Evolutionary conservation across 2,329 filamentous ascomycete genomes (phyloP).

Genomic region (Aspergillus brasiliensis): DNA sequence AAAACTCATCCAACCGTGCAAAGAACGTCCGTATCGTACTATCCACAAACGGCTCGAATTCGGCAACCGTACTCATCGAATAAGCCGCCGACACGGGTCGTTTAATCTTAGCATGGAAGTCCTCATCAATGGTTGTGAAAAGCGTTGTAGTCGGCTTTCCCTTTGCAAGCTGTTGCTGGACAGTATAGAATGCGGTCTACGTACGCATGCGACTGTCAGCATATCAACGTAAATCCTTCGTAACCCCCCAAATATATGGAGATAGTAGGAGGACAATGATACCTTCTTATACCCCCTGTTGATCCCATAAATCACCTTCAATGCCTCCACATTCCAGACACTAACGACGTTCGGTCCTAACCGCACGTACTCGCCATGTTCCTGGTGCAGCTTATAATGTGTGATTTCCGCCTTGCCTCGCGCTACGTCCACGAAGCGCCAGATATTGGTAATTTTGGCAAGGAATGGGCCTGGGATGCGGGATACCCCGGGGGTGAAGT

Average conservation of each 20-base stretch:
- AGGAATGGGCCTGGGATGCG: background rate
- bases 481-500: background rate
- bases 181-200: background rate
- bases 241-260: no score
- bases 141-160: background rate
- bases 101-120: constrained; percentile 42
- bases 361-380: background rate
- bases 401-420: background rate
- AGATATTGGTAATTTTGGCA: background rate
- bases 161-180: background rate
- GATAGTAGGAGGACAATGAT: constrained; percentile 13
- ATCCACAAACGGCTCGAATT: constrained; percentile 43
- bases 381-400: background rate
- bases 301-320: constrained; percentile 25
- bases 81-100: constrained; percentile 44
- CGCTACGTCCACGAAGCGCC: background rate
- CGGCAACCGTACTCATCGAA: constrained; percentile 44
- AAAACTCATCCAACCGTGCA: background rate
- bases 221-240: no score
- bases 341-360: constrained; percentile 23
- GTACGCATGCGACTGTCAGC: background rate
- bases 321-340: constrained; percentile 21
- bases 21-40: constrained; percentile 13
- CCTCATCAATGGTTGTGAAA: background rate
- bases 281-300: constrained; percentile 24